Percentiles rank a stretch among this genome's conserved stretches.
Evolutionary conservation across 306 rosid species (phyloP).

Genomic region (Cucumis melo): DNA sequence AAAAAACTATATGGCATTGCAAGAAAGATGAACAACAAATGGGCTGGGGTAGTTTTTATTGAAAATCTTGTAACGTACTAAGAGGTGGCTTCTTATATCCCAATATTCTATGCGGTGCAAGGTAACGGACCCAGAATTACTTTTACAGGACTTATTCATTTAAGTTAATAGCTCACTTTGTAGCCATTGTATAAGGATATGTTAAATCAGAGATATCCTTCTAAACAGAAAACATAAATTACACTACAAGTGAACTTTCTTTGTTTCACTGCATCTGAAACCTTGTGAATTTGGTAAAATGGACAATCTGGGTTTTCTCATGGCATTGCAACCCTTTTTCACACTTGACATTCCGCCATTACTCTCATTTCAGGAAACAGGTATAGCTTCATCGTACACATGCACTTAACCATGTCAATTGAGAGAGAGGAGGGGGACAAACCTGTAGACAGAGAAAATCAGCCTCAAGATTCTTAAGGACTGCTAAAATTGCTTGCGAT

Average conservation of each 20-base stretch:
- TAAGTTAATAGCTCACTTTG: not conserved
- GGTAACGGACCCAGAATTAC: not conserved
- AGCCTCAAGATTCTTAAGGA: slow-evolving; percentile 52
- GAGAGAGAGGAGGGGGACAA: not conserved
- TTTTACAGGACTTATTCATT: not conserved
- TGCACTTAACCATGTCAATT: not conserved
- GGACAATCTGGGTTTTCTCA: not conserved
- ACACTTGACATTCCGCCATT: not conserved
- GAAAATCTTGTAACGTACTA: not conserved
- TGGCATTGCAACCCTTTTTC: not conserved
- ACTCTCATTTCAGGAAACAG: not conserved
- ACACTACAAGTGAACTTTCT: not conserved
- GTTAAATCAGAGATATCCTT: not conserved
- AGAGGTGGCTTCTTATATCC: not conserved
- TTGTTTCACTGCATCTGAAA: not conserved
- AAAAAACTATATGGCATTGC: not conserved
- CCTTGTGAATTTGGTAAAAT: not conserved
- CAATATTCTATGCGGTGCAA: not conserved
- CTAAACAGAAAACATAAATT: not conserved
- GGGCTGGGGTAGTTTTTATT: not conserved
- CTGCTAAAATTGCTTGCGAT: slow-evolving; percentile 43
- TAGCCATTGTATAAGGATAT: not conserved
- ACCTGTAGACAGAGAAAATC: slow-evolving; percentile 91
- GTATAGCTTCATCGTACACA: not conserved
- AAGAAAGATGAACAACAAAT: not conserved